Conservation (phyloP, 1,284 basidiomycete genomes). For the Lentinula novae-zelandiae region DNA sequence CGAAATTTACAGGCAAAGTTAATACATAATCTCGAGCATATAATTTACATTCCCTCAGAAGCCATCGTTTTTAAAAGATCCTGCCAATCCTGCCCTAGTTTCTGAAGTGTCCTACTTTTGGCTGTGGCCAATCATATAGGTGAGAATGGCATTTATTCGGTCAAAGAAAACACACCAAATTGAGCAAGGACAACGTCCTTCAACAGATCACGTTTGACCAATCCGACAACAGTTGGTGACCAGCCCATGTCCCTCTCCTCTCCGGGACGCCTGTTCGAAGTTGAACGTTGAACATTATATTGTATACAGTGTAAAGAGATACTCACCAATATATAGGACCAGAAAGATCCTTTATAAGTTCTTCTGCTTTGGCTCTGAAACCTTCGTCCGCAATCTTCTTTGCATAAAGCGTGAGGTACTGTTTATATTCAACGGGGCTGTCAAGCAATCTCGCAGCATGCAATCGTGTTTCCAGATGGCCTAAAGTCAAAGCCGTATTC, state of each 20-base stretch:
- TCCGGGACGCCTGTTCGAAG: constrained; percentile 54
- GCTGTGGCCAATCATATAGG: constrained; percentile 34
- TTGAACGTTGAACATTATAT: neutral
- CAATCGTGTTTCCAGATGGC: constrained; percentile 80
- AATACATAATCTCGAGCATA: neutral
- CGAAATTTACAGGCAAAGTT: neutral
- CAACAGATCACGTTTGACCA: constrained; percentile 75
- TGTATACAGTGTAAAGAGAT: neutral
- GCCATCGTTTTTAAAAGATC: constrained; percentile 64
- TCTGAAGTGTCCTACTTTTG: constrained; percentile 66
- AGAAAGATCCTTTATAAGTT: constrained; percentile 81
- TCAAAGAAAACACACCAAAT: constrained; percentile 51
- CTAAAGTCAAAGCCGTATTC: constrained; percentile 73
- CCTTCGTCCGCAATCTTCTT: constrained; percentile 84
- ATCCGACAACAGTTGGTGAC: constrained; percentile 62
- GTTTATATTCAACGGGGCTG: constrained; percentile 80
- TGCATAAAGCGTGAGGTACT: constrained; percentile 72
- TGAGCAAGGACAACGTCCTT: constrained; percentile 67
- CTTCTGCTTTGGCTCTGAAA: constrained; percentile 81
- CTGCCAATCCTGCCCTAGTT: constrained; percentile 76
- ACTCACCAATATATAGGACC: constrained; percentile 84
- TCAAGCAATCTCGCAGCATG: constrained; percentile 70
- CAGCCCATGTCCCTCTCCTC: constrained; percentile 55
- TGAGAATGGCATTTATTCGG: constrained; percentile 4
- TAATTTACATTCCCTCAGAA: constrained; percentile 35